phyloP scores from a whole-genome alignment of 1,139 yeast genomes.

The Barnettozyma hawaiiensis region DNA sequence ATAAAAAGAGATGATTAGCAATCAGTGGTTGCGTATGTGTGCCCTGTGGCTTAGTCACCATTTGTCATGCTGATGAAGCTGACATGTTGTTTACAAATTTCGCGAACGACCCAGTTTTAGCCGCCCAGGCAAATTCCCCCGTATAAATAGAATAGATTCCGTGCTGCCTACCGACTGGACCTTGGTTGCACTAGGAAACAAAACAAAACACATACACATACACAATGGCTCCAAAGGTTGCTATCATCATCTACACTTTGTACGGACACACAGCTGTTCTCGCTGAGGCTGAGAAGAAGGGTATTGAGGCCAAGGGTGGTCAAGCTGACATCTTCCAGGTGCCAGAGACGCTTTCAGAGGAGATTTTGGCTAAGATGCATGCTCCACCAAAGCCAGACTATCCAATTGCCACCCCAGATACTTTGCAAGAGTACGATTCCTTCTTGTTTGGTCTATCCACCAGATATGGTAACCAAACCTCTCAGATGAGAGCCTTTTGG shows the following conservation, averaged over 20 bases:
- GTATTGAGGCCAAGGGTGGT: conserved; percentile 70
- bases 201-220: not conserved
- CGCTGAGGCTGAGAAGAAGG: conserved; percentile 63
- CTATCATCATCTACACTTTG: conserved; percentile 60
- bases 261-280: conserved; percentile 71
- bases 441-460: conserved; percentile 80
- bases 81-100: not conserved
- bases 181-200: too few relatives aligned
- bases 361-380: conserved; percentile 52
- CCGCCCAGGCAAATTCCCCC: not conserved
- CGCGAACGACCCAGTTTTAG: too few relatives aligned
- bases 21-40: too few relatives aligned
- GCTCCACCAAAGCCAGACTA: conserved; percentile 64
- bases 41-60: conserved; percentile 5
- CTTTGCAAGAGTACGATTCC: conserved; percentile 61
- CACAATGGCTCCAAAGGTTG: conserved; percentile 22
- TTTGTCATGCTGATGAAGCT: conserved; percentile 1
- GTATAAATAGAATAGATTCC: not conserved
- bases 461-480: conserved; percentile 74
- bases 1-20: too few relatives aligned
- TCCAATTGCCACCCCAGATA: conserved; percentile 59
- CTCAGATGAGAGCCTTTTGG: conserved; percentile 78
- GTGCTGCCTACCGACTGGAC: too few relatives aligned
- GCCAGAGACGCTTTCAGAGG: conserved; percentile 68
- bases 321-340: conserved; percentile 67